Evolutionary conservation across 2,329 filamentous ascomycete species (phyloP).

Genomic region (Emmonsiellopsis sp.): DNA sequence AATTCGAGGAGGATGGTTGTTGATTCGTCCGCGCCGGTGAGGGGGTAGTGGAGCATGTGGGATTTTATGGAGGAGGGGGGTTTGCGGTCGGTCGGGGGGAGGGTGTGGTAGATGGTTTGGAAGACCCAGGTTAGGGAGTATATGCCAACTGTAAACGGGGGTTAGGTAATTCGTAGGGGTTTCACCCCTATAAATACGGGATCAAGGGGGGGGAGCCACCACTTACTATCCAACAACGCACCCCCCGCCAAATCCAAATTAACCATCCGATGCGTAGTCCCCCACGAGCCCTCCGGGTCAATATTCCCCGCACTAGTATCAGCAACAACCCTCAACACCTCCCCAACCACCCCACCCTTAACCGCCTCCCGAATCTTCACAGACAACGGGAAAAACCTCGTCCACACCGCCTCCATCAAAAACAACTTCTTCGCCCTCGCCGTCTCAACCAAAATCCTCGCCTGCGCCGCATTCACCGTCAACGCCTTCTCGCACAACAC

Average conservation of each 20-base stretch:
- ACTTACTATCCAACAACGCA: conserved; percentile 60
- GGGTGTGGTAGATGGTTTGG: conserved; percentile 76
- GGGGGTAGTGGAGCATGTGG: conserved; percentile 61
- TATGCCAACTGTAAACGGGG: conserved; percentile 53
- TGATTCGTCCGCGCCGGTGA: conserved; percentile 66
- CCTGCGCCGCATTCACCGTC: conserved; percentile 72
- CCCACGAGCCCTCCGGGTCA: conserved; percentile 51
- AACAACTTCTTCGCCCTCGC: conserved; percentile 65
- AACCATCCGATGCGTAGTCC: conserved; percentile 65
- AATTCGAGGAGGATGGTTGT: conserved; percentile 73
- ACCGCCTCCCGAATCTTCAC: conserved; percentile 53
- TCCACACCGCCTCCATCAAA: conserved; percentile 87
- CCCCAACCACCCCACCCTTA: conserved; percentile 52
- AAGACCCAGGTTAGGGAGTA: conserved; percentile 88
- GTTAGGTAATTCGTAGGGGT: background rate
- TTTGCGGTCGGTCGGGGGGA: conserved; percentile 55
- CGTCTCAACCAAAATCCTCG: conserved; percentile 60
- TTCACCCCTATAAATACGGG: background rate
- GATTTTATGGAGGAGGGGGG: conserved; percentile 55
- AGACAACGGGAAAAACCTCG: conserved; percentile 76
- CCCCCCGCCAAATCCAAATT: conserved; percentile 77
- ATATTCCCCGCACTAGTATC: conserved; percentile 53
- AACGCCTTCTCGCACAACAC: conserved; percentile 89
- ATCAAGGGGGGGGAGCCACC: background rate
- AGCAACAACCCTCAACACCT: conserved; percentile 47